Base-by-base conservation (phyloP, 1,284 basidiomycete genomes). In the Ustanciosporium gigantosporum region DNA sequence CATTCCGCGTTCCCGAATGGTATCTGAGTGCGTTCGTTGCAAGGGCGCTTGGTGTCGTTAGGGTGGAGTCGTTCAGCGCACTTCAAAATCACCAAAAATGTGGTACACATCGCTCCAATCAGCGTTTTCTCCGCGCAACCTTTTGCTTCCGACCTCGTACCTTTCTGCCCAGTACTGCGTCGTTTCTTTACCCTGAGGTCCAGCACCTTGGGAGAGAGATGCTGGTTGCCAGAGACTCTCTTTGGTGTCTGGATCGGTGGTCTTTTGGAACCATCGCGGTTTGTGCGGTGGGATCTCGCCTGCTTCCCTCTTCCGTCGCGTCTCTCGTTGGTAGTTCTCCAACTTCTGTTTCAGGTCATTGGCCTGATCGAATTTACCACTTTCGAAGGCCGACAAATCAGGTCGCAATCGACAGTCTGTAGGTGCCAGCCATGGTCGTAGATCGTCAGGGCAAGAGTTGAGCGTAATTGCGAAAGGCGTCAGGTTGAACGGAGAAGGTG, bases 381-480 rank as follows among this genome's bases (percentile, higher is more conserved):
- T 80, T 82, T 96, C 92, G 70, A 95, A 95, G n/a, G 92, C 91
- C 22, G 90, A 83, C 78, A 96, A 90, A 77, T 98, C 94, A 0
- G 92, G 93, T 0, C 94, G 85, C 36, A 96, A 79, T 1, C 94
- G 86, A 76, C 93, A 97, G 79, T 98, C 94, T 2, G 94, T 97
- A 1, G 91, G 90, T 25, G 88, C 87, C 4, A 97, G 70, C 79
- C 85, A 91, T 2, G 85, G 84, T 53, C 82, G 82, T 11, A 97
- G 81, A 4, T 85, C 83, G 35, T 2, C 88, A 85, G 66, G 88
- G 87, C 75, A 60, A 36, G 91, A 85, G 73, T 94, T 94, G 44
- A 97, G 82, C 3, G 91, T 91, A 62, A 96, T 85, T 4, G 94
- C 92, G 76, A 89, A 98, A n/a, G 92, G 92, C 0, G 93, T 95